Conservation (phyloP, 2,329 filamentous ascomycete species). For the Conoideocrella luteorostrata region DNA sequence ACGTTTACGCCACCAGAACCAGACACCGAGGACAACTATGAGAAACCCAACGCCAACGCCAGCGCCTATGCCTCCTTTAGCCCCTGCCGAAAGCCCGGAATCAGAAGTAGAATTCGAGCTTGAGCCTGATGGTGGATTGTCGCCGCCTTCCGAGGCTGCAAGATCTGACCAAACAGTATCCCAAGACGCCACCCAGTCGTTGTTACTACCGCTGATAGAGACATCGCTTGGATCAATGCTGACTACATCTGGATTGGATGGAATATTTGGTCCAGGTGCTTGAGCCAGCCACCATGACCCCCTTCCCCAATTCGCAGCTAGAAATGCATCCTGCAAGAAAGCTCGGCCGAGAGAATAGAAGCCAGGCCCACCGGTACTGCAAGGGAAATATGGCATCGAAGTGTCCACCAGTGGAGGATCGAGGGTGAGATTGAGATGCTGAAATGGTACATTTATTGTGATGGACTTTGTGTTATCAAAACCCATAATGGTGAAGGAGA, state of each 20-base stretch:
- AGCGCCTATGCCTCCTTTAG: too few species aligned
- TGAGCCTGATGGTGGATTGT: too few species aligned
- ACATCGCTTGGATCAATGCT: constrained; percentile 5
- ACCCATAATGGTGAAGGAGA: constrained; percentile 32
- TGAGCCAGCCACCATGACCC: constrained; percentile 33
- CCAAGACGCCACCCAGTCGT: constrained; percentile 14
- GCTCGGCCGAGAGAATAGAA: constrained; percentile 33
- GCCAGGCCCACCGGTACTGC: constrained; percentile 20
- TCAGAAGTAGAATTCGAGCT: too few species aligned
- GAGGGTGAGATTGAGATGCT: constrained; percentile 31
- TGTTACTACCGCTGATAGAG: constrained; percentile 8
- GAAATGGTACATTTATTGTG: constrained; percentile 18
- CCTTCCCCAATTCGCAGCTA: constrained; percentile 32
- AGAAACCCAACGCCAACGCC: too few species aligned
- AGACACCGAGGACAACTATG: too few species aligned
- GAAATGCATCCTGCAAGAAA: constrained; percentile 41
- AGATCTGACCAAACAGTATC: constrained; percentile 7
- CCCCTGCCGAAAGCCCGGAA: too few species aligned
- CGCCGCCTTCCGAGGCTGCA: not conserved
- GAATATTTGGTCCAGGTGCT: constrained; percentile 28
- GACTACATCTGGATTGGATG: not conserved
- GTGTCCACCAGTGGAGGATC: constrained; percentile 25
- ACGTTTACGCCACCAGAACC: too few species aligned
- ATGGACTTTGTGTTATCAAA: constrained; percentile 22
- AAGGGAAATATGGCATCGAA: constrained; percentile 36